Base-by-base conservation (phyloP, 2,329 filamentous ascomycete genomes). In the Rachicladosporium sp. region DNA sequence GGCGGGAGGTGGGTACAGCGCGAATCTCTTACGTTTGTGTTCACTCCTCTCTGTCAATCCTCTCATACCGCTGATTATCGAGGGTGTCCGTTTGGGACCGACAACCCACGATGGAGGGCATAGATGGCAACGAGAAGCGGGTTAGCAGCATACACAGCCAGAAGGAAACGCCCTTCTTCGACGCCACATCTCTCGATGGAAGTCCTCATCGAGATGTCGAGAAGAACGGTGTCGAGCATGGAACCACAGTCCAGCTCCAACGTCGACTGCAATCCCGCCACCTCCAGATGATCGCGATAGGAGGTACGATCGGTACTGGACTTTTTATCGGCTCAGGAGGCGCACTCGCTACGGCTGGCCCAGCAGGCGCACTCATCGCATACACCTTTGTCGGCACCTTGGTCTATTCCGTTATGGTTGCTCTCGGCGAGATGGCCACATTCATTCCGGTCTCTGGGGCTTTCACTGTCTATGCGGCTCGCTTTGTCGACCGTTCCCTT, bases 391-490 rank as follows among this genome's bases (percentile, higher is more conserved):
- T 71, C 38, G 60, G 63, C 31, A 57, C 67, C 12, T 44, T 71
- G 47, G 56, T 72, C 34, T 61, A 60, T 44, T 55, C 55, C 29
- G 56, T 66, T 50, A 69, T 78, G 40, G 69, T 68, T 35, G 61
- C 56, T 1, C 58, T 66, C 19, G 68, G 67, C 12, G 72, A 76
- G 57, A 73, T 80, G 63, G 73, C 74, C 13, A 69, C 76, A 27
- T 78, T 74, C 63, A 67, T 80, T 37, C 73, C 76, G 3, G 57
- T 77, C 45, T 64, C 73, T 21, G 69, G 70, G 50, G 64, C 69
- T 42, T 69, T 73, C 65, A 61, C 66, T 43, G 53, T 69, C 51
- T 70, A 71, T 56, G 59, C 59, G 42, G 57, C 61, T 21, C 63
- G 66, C 30, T 68, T 67, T 45, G 61, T 69, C 11, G 64, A 64